Evolutionary conservation across 192 early-diverging fungal genomes (phyloP), one percentile per base, ranked within the genome.

Genomic region (Thamnidium elegans): DNA sequence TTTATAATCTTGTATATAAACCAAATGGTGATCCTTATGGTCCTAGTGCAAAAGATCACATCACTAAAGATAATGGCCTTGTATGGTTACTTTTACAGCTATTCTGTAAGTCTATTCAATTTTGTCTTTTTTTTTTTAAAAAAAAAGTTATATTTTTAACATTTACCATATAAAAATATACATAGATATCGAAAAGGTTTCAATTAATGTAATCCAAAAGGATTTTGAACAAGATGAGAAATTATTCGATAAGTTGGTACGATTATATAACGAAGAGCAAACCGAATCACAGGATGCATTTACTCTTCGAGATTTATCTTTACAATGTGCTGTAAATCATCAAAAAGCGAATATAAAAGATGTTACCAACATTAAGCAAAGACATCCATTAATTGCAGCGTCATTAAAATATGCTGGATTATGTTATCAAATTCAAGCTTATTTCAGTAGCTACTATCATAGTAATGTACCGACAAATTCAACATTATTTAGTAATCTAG

Each of bases 181-280:
- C 7, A 8, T 76, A 72, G 79, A 88, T 56, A 85, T 90, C 31
- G 90, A 92, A 19, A 82, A 80, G 55, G 79, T 88, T 42, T 75
- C 79, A 4, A 69, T 75, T 4, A 84, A 80, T 19, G 78, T 84
- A 13, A 71, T 90, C 45, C 68, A 81, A n/a, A 77, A 78, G 20
- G 90, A 92, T 51, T 79, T 89, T 69, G 78, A 77, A 11, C 76
- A 78, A 20, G 89, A 89, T 54, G 90, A 92, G 67, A 83, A 84
- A 13, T 77, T 90, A 62, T 84, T 92, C 72, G 81, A 81, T 36
- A 85, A 87, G 68, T 68, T 92, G 50, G 78, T 88, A 42, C 76
- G 74, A 30, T 77, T 92, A 68, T 92, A 89, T 65, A 89, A 90
- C 70, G 87, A 89, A 54, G 78, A 83, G 47, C 90, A 92, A 65